A percentile compares a stretch with the other conserved stretches of the same genome.
Conservation (phyloP, 2,329 filamentous ascomycete species). For the Penicillium capsulatum region DNA sequence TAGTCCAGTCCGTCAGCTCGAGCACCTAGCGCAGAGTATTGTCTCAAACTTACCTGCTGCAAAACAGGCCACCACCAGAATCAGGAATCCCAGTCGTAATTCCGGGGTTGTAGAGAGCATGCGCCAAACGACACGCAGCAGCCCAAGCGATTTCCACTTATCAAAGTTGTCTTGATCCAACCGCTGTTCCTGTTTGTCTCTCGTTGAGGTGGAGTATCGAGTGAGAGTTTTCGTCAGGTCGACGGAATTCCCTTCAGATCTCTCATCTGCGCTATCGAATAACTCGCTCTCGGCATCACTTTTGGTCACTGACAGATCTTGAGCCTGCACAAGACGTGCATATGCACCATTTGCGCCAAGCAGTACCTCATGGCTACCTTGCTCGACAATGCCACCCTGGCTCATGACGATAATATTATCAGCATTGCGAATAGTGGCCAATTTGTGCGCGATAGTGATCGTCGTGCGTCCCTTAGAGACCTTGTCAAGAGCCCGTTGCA, state of each 20-base stretch:
- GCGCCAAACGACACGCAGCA: conserved; percentile 4
- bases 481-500: conserved; percentile 76
- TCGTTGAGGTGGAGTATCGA: conserved; percentile 3
- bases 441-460: conserved; percentile 85
- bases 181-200: conserved; percentile 1
- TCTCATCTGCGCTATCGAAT: too few species aligned
- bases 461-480: conserved; percentile 80
- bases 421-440: conserved; percentile 84
- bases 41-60: background rate
- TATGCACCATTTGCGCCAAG: background rate
- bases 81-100: conserved; percentile 1
- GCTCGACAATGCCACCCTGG: conserved; percentile 73
- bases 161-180: conserved; percentile 6
- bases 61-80: conserved; percentile 2
- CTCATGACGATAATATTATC: conserved; percentile 92
- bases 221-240: background rate
- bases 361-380: conserved; percentile 63
- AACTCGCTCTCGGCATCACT: too few species aligned
- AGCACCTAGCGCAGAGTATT: too few species aligned
- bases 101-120: conserved; percentile 4
- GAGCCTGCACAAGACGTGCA: background rate
- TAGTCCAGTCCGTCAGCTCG: background rate
- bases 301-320: background rate
- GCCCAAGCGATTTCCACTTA: conserved; percentile 6
- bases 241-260: background rate